phyloP scores from a whole-genome alignment of 2,329 filamentous ascomycete species.

The Talaromyces sp. region DNA sequence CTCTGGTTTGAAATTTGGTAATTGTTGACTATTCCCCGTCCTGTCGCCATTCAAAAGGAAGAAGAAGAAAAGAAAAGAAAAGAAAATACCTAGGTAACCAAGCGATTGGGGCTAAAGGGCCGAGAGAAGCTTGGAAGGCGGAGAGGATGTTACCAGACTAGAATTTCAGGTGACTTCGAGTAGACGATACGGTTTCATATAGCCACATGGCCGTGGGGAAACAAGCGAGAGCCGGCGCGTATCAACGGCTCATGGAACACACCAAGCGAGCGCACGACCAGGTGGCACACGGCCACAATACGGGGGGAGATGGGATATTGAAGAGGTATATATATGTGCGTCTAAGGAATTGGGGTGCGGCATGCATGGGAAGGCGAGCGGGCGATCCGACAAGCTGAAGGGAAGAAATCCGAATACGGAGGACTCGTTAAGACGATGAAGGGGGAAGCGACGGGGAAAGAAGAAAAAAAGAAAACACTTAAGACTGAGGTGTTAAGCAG shows the following conservation, averaged over 20 bases:
- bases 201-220: background rate
- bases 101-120: background rate
- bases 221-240: constrained; percentile 5
- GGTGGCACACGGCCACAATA: background rate
- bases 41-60: background rate
- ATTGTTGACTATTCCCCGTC: background rate
- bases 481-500: background rate
- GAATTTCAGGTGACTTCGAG: background rate
- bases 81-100: too few species aligned
- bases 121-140: background rate
- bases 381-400: background rate
- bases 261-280: background rate
- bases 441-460: background rate
- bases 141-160: background rate
- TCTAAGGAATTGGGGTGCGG: background rate
- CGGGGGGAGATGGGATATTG: background rate
- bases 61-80: background rate
- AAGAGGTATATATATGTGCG: background rate
- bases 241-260: constrained; percentile 3
- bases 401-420: background rate
- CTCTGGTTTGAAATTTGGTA: background rate
- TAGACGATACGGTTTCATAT: background rate
- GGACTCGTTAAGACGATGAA: background rate
- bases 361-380: background rate
- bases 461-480: constrained; percentile 1